Percentiles rank a stretch among this genome's conserved stretches.
These are phyloP conservation scores for Phaffia rhodozyma DNA, from an alignment of 1,284 basidiomycete genomes.

Conservation along the genomic window DNA sequence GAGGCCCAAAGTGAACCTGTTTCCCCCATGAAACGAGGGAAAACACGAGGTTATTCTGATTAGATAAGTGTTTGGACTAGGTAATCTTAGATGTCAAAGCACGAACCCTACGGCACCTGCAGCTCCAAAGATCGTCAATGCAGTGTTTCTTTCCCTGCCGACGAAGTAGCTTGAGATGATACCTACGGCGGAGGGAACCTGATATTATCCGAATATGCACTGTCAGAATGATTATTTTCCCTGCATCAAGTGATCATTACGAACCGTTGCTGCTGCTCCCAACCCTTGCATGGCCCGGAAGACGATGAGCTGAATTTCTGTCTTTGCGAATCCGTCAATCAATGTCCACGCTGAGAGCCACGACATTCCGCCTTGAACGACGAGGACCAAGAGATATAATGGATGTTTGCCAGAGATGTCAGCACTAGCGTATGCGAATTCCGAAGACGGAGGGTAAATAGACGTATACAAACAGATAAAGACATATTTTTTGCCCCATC, in stretches of 20 bases:
- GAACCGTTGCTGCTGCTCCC: slow-evolving; percentile 13
- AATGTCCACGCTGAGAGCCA: slow-evolving; percentile 29
- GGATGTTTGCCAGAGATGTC: neutral
- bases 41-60: neutral
- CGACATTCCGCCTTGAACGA: slow-evolving; percentile 23
- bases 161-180: slow-evolving; percentile 13
- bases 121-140: slow-evolving; percentile 11
- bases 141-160: slow-evolving; percentile 8
- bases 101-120: slow-evolving; percentile 17
- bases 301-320: slow-evolving; percentile 26
- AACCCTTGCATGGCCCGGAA: slow-evolving; percentile 25
- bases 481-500: slow-evolving; percentile 16
- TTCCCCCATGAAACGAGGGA: neutral
- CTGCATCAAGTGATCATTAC: neutral
- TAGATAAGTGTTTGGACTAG: too few relatives aligned
- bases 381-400: neutral
- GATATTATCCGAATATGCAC: neutral
- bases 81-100: neutral
- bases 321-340: slow-evolving; percentile 27
- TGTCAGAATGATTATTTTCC: neutral
- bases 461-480: neutral
- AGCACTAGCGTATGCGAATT: neutral
- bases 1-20: slow-evolving; percentile 12
- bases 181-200: slow-evolving; percentile 13
- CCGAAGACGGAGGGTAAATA: neutral